Evolutionary conservation across 2,329 filamentous ascomycete genomes (phyloP).

Genomic region (Cladosporium cucumerinum): DNA sequence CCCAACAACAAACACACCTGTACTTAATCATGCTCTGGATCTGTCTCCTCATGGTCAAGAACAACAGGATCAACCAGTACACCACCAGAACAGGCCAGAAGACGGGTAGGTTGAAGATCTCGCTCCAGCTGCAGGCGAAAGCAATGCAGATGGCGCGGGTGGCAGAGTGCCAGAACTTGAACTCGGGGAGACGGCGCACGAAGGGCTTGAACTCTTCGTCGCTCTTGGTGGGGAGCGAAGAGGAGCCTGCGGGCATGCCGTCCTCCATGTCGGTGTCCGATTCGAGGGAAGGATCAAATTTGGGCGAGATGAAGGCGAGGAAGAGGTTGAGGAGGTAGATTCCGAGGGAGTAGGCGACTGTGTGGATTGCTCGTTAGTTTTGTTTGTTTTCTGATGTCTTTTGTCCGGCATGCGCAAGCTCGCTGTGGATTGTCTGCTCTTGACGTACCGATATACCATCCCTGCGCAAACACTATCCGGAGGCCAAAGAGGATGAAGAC

Average conservation of each 20-base stretch:
- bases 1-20: slow-evolving; percentile 68
- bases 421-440: background rate
- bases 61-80: slow-evolving; percentile 97
- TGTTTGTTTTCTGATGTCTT: background rate
- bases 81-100: slow-evolving; percentile 99
- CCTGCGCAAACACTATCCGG: slow-evolving; percentile 86
- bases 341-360: slow-evolving; percentile 93
- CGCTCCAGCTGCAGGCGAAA: slow-evolving; percentile 88
- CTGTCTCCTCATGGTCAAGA: slow-evolving; percentile 96
- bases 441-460: slow-evolving; percentile 91
- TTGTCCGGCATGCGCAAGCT: background rate
- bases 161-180: slow-evolving; percentile 99
- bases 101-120: slow-evolving; percentile 92
- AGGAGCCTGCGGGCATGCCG: slow-evolving; percentile 56
- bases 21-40: slow-evolving; percentile 99
- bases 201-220: slow-evolving; percentile 98
- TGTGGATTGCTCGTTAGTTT: background rate
- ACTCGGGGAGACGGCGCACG: slow-evolving; percentile 91
- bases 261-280: slow-evolving; percentile 96
- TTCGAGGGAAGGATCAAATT: slow-evolving; percentile 96
- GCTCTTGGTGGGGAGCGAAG: slow-evolving; percentile 83
- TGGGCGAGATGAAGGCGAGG: slow-evolving; percentile 95
- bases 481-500: slow-evolving; percentile 78
- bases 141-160: slow-evolving; percentile 80
- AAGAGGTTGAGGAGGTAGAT: slow-evolving; percentile 99